These are phyloP conservation scores for Termitomyces sp. DNA, from an alignment of 768 basidiomycete species.

Conservation along the genomic window DNA sequence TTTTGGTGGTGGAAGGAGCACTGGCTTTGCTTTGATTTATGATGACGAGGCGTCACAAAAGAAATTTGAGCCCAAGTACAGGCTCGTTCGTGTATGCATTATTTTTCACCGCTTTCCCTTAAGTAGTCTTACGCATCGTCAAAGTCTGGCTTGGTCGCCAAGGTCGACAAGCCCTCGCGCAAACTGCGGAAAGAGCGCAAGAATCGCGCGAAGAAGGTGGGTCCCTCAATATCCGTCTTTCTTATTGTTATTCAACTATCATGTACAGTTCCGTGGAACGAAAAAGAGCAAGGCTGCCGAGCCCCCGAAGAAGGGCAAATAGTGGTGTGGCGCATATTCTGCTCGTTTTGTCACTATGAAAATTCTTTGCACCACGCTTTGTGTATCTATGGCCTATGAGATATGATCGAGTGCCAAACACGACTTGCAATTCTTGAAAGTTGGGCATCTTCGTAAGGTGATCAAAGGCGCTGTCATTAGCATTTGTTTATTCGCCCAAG, in stretches of 20 bases:
- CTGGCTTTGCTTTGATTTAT: slow-evolving; percentile 97
- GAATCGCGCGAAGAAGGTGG: slow-evolving; percentile 98
- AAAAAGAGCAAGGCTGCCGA: slow-evolving; percentile 94
- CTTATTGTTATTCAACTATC: slow-evolving; percentile 11
- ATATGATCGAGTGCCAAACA: slow-evolving; percentile 18
- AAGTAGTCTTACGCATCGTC: not conserved
- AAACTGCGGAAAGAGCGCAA: slow-evolving; percentile 99
- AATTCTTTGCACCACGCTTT: slow-evolving; percentile 12
- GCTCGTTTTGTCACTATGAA: slow-evolving; percentile 29
- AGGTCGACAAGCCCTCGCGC: slow-evolving; percentile 89
- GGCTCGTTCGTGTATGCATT: slow-evolving; percentile 83
- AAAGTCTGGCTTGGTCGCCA: slow-evolving; percentile 65
- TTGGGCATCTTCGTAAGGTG: not conserved
- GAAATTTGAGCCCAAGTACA: slow-evolving; percentile 97
- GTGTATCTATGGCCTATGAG: slow-evolving; percentile 19
- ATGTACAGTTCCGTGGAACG: slow-evolving; percentile 81
- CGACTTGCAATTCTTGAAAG: not conserved
- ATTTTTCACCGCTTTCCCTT: not conserved
- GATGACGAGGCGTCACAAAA: slow-evolving; percentile 92
- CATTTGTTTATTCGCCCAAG: not conserved
- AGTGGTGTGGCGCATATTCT: slow-evolving; percentile 30
- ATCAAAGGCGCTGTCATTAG: not conserved
- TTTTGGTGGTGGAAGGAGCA: slow-evolving; percentile 97
- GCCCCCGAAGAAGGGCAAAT: slow-evolving; percentile 90
- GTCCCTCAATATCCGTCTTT: not conserved